Evolutionary conservation across 176 grass and related monocot species (phyloP), one percentile per base, ranked within the genome.

Genomic region (Cocos nucifera): DNA sequence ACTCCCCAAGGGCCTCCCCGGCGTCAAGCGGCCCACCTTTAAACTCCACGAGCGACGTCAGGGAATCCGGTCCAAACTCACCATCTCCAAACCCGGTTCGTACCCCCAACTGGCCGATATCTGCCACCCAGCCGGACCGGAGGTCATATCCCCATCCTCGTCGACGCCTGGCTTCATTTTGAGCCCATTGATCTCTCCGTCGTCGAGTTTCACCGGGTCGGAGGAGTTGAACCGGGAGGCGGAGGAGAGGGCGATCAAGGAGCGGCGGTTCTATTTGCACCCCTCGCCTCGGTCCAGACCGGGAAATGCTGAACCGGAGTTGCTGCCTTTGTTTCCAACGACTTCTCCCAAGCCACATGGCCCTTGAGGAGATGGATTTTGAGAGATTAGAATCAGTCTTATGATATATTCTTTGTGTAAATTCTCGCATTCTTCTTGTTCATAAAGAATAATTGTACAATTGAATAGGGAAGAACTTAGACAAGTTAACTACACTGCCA

Each of bases 231-330:
- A 83, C 27, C 51, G 51, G 50, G 80, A 51, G 27, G 80, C 70
- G 50, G 74, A 78, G 80, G 69, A 83, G 69, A 66, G 19, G 39
- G 80, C 80, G n/a, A 83, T 83, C 59, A 83, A 25, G 19, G 80
- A 83, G 75, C 28, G 80, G 66, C 30, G 80, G 39, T 83, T 83
- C 61, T 83, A 83, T 50, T 65, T 83, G 63, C 80, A 83, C 53
- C 76, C 76, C 2, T 72, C 76, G 0, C 76, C 76, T 4, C 50
- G 29, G 57, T 69, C 65, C 25, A 35, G 29, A 59, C 50, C 56
- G 26, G 63, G 22, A n/a, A 50, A 62, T 21, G 58, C 52, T 1
- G 67, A 78, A 17, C 76, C 76, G 28, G 66, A 65, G 53, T 22
- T 76, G 32, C 27, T 76, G 29, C 18, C 73, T 6, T 64, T 76